Conservation (phyloP, 2,329 filamentous ascomycete species). For the Alternaria arborescens region DNA sequence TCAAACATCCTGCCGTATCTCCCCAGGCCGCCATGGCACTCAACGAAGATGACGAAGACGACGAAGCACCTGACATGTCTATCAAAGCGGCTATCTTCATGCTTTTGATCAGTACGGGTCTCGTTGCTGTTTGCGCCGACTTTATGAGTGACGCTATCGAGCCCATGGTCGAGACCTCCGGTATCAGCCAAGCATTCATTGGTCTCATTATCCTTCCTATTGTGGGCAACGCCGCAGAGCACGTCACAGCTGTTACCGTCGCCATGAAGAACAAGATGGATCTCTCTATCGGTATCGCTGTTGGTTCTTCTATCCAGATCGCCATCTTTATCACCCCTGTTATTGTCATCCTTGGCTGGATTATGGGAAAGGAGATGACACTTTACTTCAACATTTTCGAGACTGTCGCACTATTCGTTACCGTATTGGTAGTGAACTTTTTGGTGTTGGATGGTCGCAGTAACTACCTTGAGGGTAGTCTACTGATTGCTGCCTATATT, state of each 20-base stretch:
- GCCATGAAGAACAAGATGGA: constrained; percentile 89
- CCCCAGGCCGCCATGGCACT: constrained; percentile 30
- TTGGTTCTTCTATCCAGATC: constrained; percentile 83
- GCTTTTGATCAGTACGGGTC: constrained; percentile 62
- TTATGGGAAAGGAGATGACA: constrained; percentile 75
- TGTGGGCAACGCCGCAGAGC: constrained; percentile 84
- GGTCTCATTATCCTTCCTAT: constrained; percentile 83
- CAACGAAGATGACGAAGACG: constrained; percentile 37
- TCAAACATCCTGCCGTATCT: constrained; percentile 28
- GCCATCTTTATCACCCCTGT: constrained; percentile 79
- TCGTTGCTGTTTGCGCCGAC: constrained; percentile 71
- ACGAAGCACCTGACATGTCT: constrained; percentile 59
- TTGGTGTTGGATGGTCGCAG: constrained; percentile 83
- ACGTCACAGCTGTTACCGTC: constrained; percentile 81
- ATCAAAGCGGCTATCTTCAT: constrained; percentile 65
- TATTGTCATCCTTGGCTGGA: constrained; percentile 81
- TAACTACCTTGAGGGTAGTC: constrained; percentile 80
- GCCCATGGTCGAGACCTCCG: constrained; percentile 67
- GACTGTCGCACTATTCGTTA: constrained; percentile 78
- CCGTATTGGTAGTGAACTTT: constrained; percentile 86
- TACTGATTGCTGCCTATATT: constrained; percentile 78
- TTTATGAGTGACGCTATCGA: constrained; percentile 80
- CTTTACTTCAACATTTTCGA: constrained; percentile 70
- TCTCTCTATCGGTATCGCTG: constrained; percentile 79
- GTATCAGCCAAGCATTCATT: constrained; percentile 76